Evolutionary conservation across 2,329 filamentous ascomycete genomes (phyloP).

Genomic region (Hirsutella minnesotensis): DNA sequence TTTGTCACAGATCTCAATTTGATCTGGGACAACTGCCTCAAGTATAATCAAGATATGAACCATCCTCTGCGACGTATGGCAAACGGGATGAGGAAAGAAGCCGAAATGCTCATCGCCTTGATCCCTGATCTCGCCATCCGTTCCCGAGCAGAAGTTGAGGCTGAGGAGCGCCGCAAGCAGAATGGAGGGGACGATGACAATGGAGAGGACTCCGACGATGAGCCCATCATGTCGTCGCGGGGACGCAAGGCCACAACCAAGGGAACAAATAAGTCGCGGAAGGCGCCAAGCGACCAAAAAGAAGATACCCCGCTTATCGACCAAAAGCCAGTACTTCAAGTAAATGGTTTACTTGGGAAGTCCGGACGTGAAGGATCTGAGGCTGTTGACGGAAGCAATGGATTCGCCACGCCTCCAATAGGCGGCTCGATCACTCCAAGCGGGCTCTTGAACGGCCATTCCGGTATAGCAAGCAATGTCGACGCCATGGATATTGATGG

Average conservation of each 20-base stretch:
- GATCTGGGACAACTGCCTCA: constrained; percentile 95
- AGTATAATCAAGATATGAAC: constrained; percentile 83
- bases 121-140: constrained; percentile 89
- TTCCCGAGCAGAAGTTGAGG: constrained; percentile 88
- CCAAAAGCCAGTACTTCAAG: constrained; percentile 58
- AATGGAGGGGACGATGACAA: constrained; percentile 74
- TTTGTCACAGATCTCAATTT: constrained; percentile 89
- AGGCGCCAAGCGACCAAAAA: constrained; percentile 58
- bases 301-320: constrained; percentile 71
- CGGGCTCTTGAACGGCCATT: constrained; percentile 53
- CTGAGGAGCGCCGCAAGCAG: constrained; percentile 72
- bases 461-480: constrained; percentile 58
- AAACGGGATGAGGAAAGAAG: constrained; percentile 92
- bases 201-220: constrained; percentile 87
- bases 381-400: constrained; percentile 66
- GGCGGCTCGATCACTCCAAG: constrained; percentile 63
- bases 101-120: constrained; percentile 87
- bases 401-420: constrained; percentile 71
- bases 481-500: constrained; percentile 85
- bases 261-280: constrained; percentile 65
- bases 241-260: constrained; percentile 75
- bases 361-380: constrained; percentile 63
- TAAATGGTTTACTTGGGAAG: constrained; percentile 51
- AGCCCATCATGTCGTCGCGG: constrained; percentile 95
- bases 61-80: constrained; percentile 88